Evolutionary conservation across 2,329 filamentous ascomycete genomes (phyloP), one percentile per base, ranked within the genome.

Genomic region (Aspergillus novoparasiticus): DNA sequence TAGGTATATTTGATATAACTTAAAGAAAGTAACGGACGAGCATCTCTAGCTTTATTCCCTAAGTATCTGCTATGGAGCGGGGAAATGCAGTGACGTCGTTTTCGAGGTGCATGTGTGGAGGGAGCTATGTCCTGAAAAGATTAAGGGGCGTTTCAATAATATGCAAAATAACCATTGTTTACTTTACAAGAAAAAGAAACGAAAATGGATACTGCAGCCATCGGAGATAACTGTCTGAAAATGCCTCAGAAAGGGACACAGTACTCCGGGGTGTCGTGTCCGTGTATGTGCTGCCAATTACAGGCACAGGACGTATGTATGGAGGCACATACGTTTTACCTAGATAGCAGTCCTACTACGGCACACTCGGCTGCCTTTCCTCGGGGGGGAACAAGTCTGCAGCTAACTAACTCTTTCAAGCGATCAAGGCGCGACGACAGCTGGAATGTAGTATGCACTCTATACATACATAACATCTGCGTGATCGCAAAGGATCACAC

Each of bases 331-430:
- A 28, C 28, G 3, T 30, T 36, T 16, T 36, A 36, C 34, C 21
- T 57, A 43, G 54, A 21, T 28, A 23, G 21, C 26, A 10, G 32
- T 26, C 32, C 16, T 41, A 41, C 39, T n/a, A 41, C 54, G n/a
- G 54, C 54, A 41, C 56, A 21, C 45, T 59, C 57, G 57, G 57
- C 57, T 41, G 51, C 36, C 21, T 59, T 59, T 54, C 58, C 48
- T 59, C 19, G 32, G 11, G 39, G 14, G 16, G 19, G 11, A 32
- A 34, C 32, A 39, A 45, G 57, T 9, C 58, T 59, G 57, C 57
- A 53, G 46, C 46, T 59, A 59, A 51, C 23, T 59, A 51, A 59
- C 32, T 53, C 30, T 32, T n/a, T 53, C 10, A 19, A 41, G 26
- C 50, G 30, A 53, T 19, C 50, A 53, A 21, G 50, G 9, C 34